Conservation (phyloP, 306 rosid species). For the Castanea mollissima region DNA sequence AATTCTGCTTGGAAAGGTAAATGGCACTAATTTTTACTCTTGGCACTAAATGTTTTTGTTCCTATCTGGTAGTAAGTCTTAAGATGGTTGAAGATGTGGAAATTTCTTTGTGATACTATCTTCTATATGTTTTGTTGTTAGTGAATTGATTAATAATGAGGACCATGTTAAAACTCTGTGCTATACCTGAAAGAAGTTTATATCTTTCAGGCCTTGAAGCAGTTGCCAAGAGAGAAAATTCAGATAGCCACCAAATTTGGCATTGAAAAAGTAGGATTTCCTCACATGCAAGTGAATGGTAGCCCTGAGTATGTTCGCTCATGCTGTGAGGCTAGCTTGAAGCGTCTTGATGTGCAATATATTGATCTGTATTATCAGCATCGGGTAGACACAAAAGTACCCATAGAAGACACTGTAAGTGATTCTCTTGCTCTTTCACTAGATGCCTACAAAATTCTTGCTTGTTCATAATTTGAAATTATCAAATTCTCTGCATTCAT, state of each 20-base stretch:
- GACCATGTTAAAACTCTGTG: not conserved
- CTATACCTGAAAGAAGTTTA: not conserved
- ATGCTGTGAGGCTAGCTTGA: slow-evolving; percentile 71
- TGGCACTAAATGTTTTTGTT: not conserved
- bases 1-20: slow-evolving; percentile 36
- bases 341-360: slow-evolving; percentile 63
- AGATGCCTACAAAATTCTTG: not conserved
- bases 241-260: slow-evolving; percentile 89
- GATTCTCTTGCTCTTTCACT: not conserved
- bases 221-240: slow-evolving; percentile 59
- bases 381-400: slow-evolving; percentile 47
- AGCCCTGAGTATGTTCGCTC: slow-evolving; percentile 68
- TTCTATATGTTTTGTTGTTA: not conserved
- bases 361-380: slow-evolving; percentile 85
- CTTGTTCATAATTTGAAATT: not conserved
- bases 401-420: slow-evolving; percentile 74
- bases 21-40: not conserved
- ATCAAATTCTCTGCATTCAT: not conserved
- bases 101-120: not conserved
- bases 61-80: not conserved
- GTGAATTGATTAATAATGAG: not conserved
- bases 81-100: not conserved
- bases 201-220: slow-evolving; percentile 57
- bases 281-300: slow-evolving; percentile 37
- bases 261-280: not conserved